Conservation (phyloP, 169 alveolate species). For the Sarcocystis neurona region DNA sequence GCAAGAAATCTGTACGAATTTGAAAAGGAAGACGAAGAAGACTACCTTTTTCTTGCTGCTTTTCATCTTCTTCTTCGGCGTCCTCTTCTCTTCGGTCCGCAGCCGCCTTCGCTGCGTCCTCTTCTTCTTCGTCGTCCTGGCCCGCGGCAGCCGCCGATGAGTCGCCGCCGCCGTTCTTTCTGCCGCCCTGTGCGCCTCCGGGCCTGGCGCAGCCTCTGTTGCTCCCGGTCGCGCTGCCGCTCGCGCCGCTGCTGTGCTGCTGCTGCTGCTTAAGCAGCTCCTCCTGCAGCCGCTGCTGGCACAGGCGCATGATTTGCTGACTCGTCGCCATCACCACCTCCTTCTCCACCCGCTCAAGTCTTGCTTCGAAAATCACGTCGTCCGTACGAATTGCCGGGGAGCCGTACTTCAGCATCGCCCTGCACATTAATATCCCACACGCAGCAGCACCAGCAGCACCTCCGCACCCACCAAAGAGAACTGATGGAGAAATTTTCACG, state of each 20-base stretch:
- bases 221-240: not conserved
- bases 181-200: not conserved
- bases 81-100: slow-evolving; percentile 30
- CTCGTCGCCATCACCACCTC: slow-evolving; percentile 13
- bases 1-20: slow-evolving; percentile 11
- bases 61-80: slow-evolving; percentile 44
- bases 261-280: not conserved
- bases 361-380: slow-evolving; percentile 38
- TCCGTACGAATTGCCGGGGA: not conserved
- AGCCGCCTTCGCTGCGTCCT: slow-evolving; percentile 22
- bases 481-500: no score
- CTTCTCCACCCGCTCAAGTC: slow-evolving; percentile 17
- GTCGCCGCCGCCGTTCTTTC: not conserved
- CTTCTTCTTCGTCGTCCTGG: slow-evolving; percentile 62
- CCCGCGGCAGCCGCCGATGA: no score
- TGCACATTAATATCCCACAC: no score
- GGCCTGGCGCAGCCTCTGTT: not conserved
- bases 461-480: no score
- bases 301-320: slow-evolving; percentile 28
- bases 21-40: not conserved
- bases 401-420: slow-evolving; percentile 45
- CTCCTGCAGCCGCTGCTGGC: slow-evolving; percentile 29
- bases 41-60: slow-evolving; percentile 15
- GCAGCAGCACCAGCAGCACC: no score
- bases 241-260: slow-evolving; percentile 5